A percentile compares a stretch with the other conserved stretches of the same genome.
Evolutionary conservation across 2,329 filamentous ascomycete species (phyloP).

Genomic region (Fusarium burgessii): DNA sequence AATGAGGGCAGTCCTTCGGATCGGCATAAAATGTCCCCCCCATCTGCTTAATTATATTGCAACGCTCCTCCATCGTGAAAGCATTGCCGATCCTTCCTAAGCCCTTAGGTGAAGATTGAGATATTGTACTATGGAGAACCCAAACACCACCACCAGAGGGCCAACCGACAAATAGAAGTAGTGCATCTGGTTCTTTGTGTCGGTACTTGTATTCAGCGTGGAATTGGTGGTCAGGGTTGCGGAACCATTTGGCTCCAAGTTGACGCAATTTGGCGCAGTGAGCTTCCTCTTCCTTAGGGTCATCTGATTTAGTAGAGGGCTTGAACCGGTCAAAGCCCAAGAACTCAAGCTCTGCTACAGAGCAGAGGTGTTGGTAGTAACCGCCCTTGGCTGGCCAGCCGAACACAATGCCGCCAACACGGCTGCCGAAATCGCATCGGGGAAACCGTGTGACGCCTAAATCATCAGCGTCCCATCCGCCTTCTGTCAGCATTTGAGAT

Average conservation of each 20-base stretch:
- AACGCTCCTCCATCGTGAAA: neutral
- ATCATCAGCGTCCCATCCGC: neutral
- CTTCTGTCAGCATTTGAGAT: neutral
- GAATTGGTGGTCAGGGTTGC: neutral
- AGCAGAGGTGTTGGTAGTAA: neutral
- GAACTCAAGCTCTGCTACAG: constrained; percentile 1
- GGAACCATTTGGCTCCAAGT: neutral
- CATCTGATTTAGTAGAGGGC: neutral
- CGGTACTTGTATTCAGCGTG: neutral
- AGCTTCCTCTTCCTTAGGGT: neutral
- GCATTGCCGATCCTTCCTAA: neutral
- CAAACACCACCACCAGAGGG: neutral
- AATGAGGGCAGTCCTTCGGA: neutral
- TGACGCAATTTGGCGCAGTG: constrained; percentile 5
- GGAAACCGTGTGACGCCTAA: neutral
- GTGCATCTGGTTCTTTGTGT: neutral
- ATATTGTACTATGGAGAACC: neutral
- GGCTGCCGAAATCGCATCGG: neutral
- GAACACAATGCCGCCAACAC: neutral
- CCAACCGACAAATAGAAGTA: neutral
- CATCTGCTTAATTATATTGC: neutral
- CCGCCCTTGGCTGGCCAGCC: constrained; percentile 7
- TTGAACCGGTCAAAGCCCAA: neutral
- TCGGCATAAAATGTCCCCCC: neutral
- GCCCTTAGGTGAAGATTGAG: neutral